Evolutionary conservation across 2,329 filamentous ascomycete genomes (phyloP).

Genomic region (Berkeleyomyces basicola): DNA sequence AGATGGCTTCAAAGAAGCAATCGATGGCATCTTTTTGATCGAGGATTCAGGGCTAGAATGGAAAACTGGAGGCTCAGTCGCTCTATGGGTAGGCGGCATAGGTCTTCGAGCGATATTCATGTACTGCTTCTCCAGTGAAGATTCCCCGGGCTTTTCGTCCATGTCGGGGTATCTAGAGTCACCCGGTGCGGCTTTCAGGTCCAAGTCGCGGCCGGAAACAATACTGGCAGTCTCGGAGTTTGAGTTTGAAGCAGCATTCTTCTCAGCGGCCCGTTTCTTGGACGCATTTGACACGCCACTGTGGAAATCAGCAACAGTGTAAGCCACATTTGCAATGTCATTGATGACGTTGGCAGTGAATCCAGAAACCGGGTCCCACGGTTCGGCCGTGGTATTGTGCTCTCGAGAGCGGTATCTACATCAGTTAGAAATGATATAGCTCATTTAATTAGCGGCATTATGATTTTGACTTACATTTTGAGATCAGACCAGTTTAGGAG

Average conservation of each 20-base stretch:
- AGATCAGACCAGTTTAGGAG: slow-evolving; percentile 52
- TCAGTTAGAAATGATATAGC: slow-evolving; percentile 11
- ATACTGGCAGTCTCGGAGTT: not conserved
- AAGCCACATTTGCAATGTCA: slow-evolving; percentile 63
- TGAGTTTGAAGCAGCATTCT: not conserved
- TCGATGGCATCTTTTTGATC: not conserved
- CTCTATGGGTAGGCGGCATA: not conserved
- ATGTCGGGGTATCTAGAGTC: not conserved
- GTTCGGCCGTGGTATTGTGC: slow-evolving; percentile 63
- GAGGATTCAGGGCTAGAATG: not conserved
- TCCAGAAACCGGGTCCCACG: slow-evolving; percentile 63
- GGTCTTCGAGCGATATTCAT: not conserved
- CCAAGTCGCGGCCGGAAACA: not conserved
- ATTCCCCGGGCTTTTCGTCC: not conserved
- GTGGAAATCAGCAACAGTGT: slow-evolving; percentile 64
- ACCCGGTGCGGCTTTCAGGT: not conserved
- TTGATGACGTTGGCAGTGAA: slow-evolving; percentile 64
- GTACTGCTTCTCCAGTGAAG: not conserved
- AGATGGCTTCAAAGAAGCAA: not conserved
- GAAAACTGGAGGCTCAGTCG: not conserved
- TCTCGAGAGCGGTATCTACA: slow-evolving; percentile 33
- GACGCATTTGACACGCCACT: slow-evolving; percentile 20
- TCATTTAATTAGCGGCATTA: slow-evolving; percentile 24
- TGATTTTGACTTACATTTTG: slow-evolving; percentile 33
- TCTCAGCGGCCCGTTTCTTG: not conserved